These are phyloP conservation scores for Gossypioides kirkii DNA, from an alignment of 345 rosid species.

Conservation along the genomic window DNA sequence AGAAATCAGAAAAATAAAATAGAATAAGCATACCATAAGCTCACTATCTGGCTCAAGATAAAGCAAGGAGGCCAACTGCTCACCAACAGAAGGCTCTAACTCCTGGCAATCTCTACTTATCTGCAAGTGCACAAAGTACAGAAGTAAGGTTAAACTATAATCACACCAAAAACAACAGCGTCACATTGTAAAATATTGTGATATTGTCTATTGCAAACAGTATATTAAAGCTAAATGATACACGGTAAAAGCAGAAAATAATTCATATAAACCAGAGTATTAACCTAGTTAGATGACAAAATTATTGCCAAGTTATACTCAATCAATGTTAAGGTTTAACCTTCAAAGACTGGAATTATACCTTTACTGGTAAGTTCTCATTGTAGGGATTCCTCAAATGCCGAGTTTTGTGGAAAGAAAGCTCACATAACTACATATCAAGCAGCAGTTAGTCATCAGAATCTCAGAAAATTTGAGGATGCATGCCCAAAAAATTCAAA, in stretches of 20 bases:
- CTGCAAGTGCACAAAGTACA: conserved; percentile 37
- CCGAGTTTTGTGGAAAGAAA: conserved; percentile 93
- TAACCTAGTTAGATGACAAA: not conserved
- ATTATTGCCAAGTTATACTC: not conserved
- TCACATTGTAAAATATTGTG: not conserved
- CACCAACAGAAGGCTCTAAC: conserved; percentile 90
- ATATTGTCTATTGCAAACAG: not conserved
- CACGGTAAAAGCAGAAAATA: not conserved
- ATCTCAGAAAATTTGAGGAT: not conserved
- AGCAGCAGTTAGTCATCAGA: conserved; percentile 23
- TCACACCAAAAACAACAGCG: not conserved
- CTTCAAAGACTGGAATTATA: conserved; percentile 15
- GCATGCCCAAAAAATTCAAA: not conserved
- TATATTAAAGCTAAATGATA: not conserved
- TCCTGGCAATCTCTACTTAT: conserved; percentile 99
- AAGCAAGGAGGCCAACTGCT: conserved; percentile 87
- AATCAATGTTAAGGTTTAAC: not conserved
- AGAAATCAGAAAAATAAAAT: conserved; percentile 1
- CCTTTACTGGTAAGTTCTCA: conserved; percentile 98
- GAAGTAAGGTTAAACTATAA: conserved; percentile 10
- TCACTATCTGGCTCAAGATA: conserved; percentile 97
- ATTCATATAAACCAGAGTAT: not conserved
- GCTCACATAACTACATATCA: conserved; percentile 73
- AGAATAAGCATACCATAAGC: conserved; percentile 71
- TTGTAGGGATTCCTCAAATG: conserved; percentile 93